phyloP scores from a whole-genome alignment of 2,329 filamentous ascomycete genomes.

The Lasiodiplodia theobromae region DNA sequence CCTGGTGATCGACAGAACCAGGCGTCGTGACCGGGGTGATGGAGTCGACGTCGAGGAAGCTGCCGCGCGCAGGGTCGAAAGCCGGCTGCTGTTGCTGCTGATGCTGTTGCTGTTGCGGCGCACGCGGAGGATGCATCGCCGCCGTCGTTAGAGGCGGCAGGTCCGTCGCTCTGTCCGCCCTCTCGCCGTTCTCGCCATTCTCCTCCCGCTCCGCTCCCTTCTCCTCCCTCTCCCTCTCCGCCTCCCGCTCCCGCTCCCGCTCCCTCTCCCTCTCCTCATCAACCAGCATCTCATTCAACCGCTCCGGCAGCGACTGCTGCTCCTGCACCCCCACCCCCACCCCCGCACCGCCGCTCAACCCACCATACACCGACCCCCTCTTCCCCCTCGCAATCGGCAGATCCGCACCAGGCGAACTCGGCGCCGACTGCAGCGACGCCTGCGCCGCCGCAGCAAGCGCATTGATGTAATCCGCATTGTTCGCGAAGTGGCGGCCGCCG shows the following conservation, averaged over 20 bases:
- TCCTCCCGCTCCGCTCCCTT: not conserved
- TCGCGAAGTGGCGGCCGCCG: not conserved
- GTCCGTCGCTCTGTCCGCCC: not conserved
- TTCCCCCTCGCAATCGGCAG: slow-evolving; percentile 15
- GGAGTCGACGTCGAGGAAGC: slow-evolving; percentile 15
- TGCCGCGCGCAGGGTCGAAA: not conserved
- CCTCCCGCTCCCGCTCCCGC: not conserved
- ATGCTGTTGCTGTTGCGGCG: no score
- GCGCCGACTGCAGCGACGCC: slow-evolving; percentile 18
- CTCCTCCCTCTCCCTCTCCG: not conserved
- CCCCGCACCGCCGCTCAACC: no score
- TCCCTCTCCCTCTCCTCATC: not conserved
- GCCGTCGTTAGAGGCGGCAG: not conserved
- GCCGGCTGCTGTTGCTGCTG: not conserved
- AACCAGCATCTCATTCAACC: not conserved
- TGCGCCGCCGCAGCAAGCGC: slow-evolving; percentile 26
- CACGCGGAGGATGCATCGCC: not conserved
- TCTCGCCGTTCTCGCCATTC: not conserved
- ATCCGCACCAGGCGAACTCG: slow-evolving; percentile 1
- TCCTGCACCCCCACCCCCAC: not conserved
- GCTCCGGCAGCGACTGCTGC: not conserved
- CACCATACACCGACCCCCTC: not conserved
- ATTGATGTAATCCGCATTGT: slow-evolving; percentile 13
- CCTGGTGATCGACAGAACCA: not conserved
- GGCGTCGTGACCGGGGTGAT: slow-evolving; percentile 8